Evolutionary conservation across 768 basidiomycete species (phyloP), one percentile per base, ranked within the genome.

Genomic region (Suillus sp.): DNA sequence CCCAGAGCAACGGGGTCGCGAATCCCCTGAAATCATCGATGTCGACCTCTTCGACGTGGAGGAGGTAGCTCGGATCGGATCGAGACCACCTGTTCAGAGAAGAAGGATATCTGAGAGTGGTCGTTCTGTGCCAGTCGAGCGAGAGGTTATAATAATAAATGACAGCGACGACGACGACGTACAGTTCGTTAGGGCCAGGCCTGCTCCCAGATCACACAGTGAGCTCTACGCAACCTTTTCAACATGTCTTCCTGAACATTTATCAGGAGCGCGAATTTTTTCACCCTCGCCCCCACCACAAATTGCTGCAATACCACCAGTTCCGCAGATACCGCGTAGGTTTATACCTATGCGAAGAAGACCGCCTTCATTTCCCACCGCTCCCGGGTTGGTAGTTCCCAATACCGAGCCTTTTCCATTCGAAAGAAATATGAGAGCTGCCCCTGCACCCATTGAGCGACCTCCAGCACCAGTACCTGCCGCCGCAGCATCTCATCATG

Each of bases 401-500:
- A 82, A 77, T 54, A 73, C 78, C 3, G 72, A 79, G 38, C 87
- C 86, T 0, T 80, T 88, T 59, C 78, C 80, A 5, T 86, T 88
- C 65, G 84, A 87, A 68, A 71, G 70, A 3, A 64, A 72, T 22
- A 68, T 80, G 40, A 65, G 65, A 16, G 66, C 60, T 1, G 62
- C 50, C 63, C 60, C 64, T 60, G 67, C 61, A 43, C 75, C 42
- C 53, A 72, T 62, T 20, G 71, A 66, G 10, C 68, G 68, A 10
- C 72, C 74, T 40, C 58, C 66, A n/a, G 60, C 70, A 27, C 68
- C 71, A 20, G 74, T 66, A 22, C 72, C 70, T 1, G 72, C 77
- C 5, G 78, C 81, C 30, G 81, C 83, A 2, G 81, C 83, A 4
- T 86, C 86, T 50, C 86, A 86, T 64, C 81, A 83, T 61, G 74